These are phyloP conservation scores for Diaporthe aspalathi DNA, from an alignment of 2,329 filamentous ascomycete genomes.

Conservation along the genomic window DNA sequence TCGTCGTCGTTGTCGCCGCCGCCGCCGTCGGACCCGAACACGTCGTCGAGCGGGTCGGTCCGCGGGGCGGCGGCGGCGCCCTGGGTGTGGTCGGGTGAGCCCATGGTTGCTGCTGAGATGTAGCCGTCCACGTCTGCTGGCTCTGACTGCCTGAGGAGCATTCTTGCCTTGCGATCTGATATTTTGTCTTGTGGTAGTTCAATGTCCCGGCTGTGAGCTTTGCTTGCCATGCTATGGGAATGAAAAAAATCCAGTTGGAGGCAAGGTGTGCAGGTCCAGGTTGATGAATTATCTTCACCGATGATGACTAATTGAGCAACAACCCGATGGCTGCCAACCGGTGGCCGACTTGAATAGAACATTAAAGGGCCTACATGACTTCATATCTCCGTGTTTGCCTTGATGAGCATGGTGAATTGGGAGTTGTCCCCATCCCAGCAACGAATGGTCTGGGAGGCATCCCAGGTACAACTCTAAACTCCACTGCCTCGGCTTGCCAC, in stretches of 20 bases:
- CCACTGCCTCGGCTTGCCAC: background rate
- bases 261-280: background rate
- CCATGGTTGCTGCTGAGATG: constrained; percentile 25
- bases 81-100: constrained; percentile 1
- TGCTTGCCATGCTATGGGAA: background rate
- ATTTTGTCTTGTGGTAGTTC: background rate
- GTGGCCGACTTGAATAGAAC: no score
- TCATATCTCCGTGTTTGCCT: background rate
- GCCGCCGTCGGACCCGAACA: constrained; percentile 36
- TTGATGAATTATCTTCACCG: background rate
- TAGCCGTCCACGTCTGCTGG: constrained; percentile 37
- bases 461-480: background rate
- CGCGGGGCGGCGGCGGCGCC: constrained; percentile 6
- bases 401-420: accelerated
- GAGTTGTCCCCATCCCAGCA: background rate
- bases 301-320: constrained; percentile 9
- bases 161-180: background rate
- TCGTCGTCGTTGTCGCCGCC: constrained; percentile 18
- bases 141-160: constrained; percentile 39
- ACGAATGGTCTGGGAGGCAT: background rate
- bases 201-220: background rate
- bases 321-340: no score
- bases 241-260: constrained; percentile 7
- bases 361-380: no score
- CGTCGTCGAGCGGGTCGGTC: constrained; percentile 37